phyloP scores from a whole-genome alignment of 2,329 filamentous ascomycete species.

The Botrytis pseudocinerea region DNA sequence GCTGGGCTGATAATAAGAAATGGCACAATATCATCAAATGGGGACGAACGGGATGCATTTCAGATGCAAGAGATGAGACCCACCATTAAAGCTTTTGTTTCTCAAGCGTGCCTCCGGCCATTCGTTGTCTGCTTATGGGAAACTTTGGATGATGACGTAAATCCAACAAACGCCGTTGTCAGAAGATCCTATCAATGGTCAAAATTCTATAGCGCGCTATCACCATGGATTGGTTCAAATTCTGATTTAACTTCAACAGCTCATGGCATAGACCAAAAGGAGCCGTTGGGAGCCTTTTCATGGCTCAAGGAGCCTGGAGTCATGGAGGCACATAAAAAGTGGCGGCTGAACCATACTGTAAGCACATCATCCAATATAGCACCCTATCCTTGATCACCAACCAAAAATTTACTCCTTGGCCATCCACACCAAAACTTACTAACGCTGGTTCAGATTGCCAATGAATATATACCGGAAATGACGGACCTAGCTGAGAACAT shows the following conservation, averaged over 20 bases:
- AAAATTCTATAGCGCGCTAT: slow-evolving; percentile 32
- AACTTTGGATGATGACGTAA: slow-evolving; percentile 38
- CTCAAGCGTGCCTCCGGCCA: slow-evolving; percentile 34
- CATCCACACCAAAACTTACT: background rate
- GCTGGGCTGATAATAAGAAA: slow-evolving; percentile 47
- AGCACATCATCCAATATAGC: background rate
- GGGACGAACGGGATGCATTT: slow-evolving; percentile 47
- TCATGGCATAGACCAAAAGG: slow-evolving; percentile 10
- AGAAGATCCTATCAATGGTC: slow-evolving; percentile 34
- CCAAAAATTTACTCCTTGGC: background rate
- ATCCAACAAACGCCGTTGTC: slow-evolving; percentile 35
- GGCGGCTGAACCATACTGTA: slow-evolving; percentile 33
- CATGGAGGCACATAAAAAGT: slow-evolving; percentile 36
- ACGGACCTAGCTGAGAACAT: background rate
- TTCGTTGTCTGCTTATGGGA: slow-evolving; percentile 37
- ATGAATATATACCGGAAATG: slow-evolving; percentile 10
- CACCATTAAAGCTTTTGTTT: slow-evolving; percentile 31
- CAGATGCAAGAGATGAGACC: slow-evolving; percentile 39
- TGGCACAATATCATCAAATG: slow-evolving; percentile 46
- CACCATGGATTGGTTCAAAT: slow-evolving; percentile 29
- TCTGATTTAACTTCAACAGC: slow-evolving; percentile 17
- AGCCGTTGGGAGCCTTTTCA: slow-evolving; percentile 36
- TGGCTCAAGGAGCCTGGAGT: slow-evolving; percentile 38
- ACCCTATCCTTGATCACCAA: background rate
- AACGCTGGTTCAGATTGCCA: slow-evolving; percentile 10